phyloP scores from a whole-genome alignment of 2,329 filamentous ascomycete genomes.

The Epichloe coenophiala region DNA sequence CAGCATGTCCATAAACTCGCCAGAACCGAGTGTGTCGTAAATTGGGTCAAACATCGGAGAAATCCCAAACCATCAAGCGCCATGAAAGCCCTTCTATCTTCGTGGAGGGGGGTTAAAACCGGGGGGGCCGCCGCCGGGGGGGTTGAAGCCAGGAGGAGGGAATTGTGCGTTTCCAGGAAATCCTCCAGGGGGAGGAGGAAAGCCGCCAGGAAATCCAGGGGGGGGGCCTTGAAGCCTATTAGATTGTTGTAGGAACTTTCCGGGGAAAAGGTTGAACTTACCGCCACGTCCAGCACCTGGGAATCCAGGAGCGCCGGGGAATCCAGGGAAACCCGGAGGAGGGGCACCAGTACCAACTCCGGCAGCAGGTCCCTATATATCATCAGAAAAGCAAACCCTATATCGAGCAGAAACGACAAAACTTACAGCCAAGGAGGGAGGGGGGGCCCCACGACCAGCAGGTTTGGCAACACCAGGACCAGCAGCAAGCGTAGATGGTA shows the following conservation, averaged over 20 bases:
- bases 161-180: slow-evolving; percentile 20
- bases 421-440: slow-evolving; percentile 61
- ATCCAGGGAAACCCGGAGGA: slow-evolving; percentile 44
- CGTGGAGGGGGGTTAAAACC: slow-evolving; percentile 68
- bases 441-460: slow-evolving; percentile 63
- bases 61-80: slow-evolving; percentile 13
- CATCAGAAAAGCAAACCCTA: slow-evolving; percentile 9
- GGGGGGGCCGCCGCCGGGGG: slow-evolving; percentile 27
- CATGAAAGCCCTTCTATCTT: slow-evolving; percentile 28
- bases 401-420: not conserved
- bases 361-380: slow-evolving; percentile 57
- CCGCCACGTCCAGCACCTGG: slow-evolving; percentile 38
- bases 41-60: slow-evolving; percentile 11
- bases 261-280: slow-evolving; percentile 23
- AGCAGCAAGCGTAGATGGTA: slow-evolving; percentile 57
- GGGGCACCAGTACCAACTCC: slow-evolving; percentile 66
- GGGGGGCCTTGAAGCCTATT: slow-evolving; percentile 27
- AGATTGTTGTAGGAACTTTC: slow-evolving; percentile 12
- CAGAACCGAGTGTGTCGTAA: slow-evolving; percentile 11
- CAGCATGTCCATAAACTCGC: slow-evolving; percentile 3
- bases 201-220: slow-evolving; percentile 36
- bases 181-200: slow-evolving; percentile 30
- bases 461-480: slow-evolving; percentile 86
- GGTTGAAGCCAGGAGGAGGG: slow-evolving; percentile 11
- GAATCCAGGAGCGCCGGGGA: slow-evolving; percentile 35